Conservation (phyloP, 1,139 yeast genomes). For the Nakaseomyces glabratus region DNA sequence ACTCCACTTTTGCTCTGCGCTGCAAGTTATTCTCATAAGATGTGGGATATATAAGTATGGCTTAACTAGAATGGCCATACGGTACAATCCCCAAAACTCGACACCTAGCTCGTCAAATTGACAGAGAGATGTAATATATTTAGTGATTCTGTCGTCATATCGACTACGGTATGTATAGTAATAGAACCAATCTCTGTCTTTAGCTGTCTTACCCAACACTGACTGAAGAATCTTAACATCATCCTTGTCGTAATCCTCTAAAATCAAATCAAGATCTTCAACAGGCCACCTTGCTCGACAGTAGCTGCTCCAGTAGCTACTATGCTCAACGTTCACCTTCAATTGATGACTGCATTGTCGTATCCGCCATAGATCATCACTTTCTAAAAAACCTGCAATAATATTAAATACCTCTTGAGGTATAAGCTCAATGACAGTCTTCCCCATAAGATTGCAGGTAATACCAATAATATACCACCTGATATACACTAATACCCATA, state of each 20-base stretch:
- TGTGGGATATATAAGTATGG: conserved; percentile 4
- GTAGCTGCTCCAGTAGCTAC: neutral
- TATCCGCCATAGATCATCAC: conserved; percentile 2
- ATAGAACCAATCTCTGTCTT: conserved; percentile 14
- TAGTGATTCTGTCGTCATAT: conserved; percentile 3
- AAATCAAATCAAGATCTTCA: conserved; percentile 1
- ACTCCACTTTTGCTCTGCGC: conserved; percentile 1
- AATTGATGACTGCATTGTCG: conserved; percentile 1
- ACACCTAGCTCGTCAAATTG: neutral
- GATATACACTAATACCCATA: too few relatives aligned
- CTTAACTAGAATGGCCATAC: neutral
- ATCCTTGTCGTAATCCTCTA: neutral
- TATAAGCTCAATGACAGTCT: conserved; percentile 1
- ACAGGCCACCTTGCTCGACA: conserved; percentile 3
- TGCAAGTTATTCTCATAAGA: neutral
- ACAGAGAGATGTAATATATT: neutral
- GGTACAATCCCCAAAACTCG: conserved; percentile 3
- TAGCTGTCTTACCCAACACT: conserved; percentile 2
- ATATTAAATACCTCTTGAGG: conserved; percentile 4
- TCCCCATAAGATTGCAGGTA: too few relatives aligned
- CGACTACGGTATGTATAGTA: conserved; percentile 14
- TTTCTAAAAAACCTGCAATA: neutral
- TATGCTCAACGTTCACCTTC: conserved; percentile 2
- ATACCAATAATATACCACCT: too few relatives aligned
- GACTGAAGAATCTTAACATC: conserved; percentile 2